Evolutionary conservation across 2,329 filamentous ascomycete genomes (phyloP).

Genomic region (Catunica adiposa): DNA sequence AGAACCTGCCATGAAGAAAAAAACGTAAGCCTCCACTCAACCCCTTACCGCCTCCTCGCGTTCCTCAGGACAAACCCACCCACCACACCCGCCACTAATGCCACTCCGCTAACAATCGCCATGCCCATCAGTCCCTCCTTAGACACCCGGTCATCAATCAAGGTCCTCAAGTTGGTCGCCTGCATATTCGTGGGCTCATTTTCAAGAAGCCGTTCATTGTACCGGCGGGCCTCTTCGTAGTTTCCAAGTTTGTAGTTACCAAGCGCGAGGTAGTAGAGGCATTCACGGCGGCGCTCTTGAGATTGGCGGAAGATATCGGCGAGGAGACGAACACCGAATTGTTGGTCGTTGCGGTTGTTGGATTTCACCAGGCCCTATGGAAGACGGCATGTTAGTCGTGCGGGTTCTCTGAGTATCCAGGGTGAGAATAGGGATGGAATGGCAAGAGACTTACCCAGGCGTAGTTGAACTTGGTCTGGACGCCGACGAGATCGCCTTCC

Average conservation of each 20-base stretch:
- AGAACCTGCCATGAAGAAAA: slow-evolving; percentile 1
- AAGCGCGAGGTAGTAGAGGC: slow-evolving; percentile 91
- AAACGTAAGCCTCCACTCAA: background rate
- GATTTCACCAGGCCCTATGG: slow-evolving; percentile 86
- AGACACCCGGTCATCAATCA: slow-evolving; percentile 93
- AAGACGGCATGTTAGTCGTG: slow-evolving; percentile 3
- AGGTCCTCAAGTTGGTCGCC: slow-evolving; percentile 63
- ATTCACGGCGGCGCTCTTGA: slow-evolving; percentile 87
- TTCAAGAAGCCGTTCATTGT: slow-evolving; percentile 84
- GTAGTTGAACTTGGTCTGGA: slow-evolving; percentile 99
- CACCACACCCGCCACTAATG: slow-evolving; percentile 82
- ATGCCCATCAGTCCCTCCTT: slow-evolving; percentile 89
- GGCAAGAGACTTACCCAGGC: slow-evolving; percentile 56
- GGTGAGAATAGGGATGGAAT: background rate
- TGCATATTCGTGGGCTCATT: slow-evolving; percentile 86
- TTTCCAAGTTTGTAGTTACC: slow-evolving; percentile 98
- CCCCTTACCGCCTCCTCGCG: slow-evolving; percentile 37
- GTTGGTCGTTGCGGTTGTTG: slow-evolving; percentile 65
- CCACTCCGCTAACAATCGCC: slow-evolving; percentile 84
- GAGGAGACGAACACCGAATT: slow-evolving; percentile 82
- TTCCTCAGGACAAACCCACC: slow-evolving; percentile 75
- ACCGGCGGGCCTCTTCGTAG: slow-evolving; percentile 84
- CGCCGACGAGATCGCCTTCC: slow-evolving; percentile 87
- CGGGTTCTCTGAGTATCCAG: background rate
- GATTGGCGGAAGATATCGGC: slow-evolving; percentile 92